A percentile compares a stretch with the other conserved stretches of the same genome.
Evolutionary conservation across 768 basidiomycete genomes (phyloP).

Genomic region (Lactifluus hygrophoroides): DNA sequence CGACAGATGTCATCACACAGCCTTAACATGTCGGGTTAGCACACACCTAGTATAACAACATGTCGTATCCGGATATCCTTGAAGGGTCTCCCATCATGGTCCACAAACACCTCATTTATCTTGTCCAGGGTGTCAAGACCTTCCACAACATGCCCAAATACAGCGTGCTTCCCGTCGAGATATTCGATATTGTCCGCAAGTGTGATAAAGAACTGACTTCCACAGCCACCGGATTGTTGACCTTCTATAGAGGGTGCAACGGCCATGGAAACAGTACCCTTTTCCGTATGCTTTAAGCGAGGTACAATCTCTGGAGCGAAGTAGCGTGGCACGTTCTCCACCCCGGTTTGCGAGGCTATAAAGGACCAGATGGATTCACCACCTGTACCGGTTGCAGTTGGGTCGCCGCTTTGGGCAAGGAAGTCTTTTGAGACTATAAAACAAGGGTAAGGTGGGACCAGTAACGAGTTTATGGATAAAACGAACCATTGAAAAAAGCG

Average conservation of each 20-base stretch:
- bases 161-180: conserved; percentile 85
- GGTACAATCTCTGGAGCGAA: conserved; percentile 79
- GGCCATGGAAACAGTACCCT: conserved; percentile 96
- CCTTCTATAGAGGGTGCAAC: conserved; percentile 74
- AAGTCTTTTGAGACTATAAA: conserved; percentile 91
- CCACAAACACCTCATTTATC: conserved; percentile 85
- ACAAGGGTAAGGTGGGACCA: background rate
- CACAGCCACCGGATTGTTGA: conserved; percentile 61
- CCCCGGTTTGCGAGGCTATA: conserved; percentile 41
- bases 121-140: conserved; percentile 87
- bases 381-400: conserved; percentile 88
- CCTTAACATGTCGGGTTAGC: conserved; percentile 1
- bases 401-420: conserved; percentile 93
- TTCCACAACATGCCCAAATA: conserved; percentile 94
- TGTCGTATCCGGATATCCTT: conserved; percentile 94
- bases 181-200: conserved; percentile 88
- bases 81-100: conserved; percentile 81
- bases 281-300: conserved; percentile 71
- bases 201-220: conserved; percentile 96
- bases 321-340: conserved; percentile 51
- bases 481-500: conserved; percentile 92
- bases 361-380: conserved; percentile 86
- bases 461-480: background rate
- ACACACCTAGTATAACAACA: conserved; percentile 85
- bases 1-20: background rate